phyloP scores from a whole-genome alignment of 352 stramenopile species.

The Bremia lactucae region DNA sequence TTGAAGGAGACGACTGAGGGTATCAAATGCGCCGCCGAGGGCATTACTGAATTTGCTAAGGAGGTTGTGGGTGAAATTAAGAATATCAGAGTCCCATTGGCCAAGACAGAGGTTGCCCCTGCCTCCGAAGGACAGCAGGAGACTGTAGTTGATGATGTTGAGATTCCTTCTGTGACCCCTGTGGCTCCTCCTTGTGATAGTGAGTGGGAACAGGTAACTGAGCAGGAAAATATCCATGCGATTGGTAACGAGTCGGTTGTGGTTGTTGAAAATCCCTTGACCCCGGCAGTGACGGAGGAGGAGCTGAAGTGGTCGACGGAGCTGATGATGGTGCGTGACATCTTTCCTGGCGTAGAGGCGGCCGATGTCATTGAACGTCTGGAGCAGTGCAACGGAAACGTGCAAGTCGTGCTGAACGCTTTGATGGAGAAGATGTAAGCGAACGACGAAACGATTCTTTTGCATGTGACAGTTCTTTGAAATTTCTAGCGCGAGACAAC shows the following conservation, averaged over 20 bases:
- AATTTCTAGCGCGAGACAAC: no score
- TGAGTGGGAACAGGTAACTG: conserved; percentile 59
- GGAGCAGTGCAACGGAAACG: conserved; percentile 73
- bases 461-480: no score
- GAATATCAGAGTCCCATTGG: conserved; percentile 25
- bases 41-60: conserved; percentile 65
- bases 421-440: conserved; percentile 75
- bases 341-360: conserved; percentile 53
- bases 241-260: conserved; percentile 24
- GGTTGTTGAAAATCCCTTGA: conserved; percentile 24
- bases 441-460: conserved; percentile 4
- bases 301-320: conserved; percentile 73
- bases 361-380: conserved; percentile 43
- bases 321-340: conserved; percentile 61
- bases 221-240: conserved; percentile 22
- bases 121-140: conserved; percentile 20
- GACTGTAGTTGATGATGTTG: conserved; percentile 19
- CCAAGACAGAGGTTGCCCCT: conserved; percentile 22
- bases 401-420: conserved; percentile 71
- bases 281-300: conserved; percentile 36
- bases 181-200: conserved; percentile 29
- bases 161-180: conserved; percentile 6
- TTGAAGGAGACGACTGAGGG: conserved; percentile 68
- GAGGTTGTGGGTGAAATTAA: conserved; percentile 68
- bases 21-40: conserved; percentile 67